Base-by-base conservation (phyloP, 2,329 filamentous ascomycete genomes). In the Moelleriella libera region DNA sequence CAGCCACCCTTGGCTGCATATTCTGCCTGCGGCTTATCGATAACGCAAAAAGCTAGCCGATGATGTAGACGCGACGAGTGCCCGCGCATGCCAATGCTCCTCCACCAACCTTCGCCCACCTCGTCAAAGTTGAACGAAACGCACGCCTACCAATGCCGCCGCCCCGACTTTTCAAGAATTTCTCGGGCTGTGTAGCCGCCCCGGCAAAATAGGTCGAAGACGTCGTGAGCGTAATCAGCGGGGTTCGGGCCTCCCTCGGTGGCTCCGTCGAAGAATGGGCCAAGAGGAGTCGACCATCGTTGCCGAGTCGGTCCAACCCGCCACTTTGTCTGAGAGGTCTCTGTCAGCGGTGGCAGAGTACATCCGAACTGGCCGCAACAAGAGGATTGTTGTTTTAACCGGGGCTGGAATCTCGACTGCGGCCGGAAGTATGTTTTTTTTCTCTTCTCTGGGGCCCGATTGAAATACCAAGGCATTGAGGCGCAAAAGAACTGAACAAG, bases 371-470 rank as follows among this genome's bases (percentile, higher is more conserved):
- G 84, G 82, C 43, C 64, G 74, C 45, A 80, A 75, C 34, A 75
- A 75, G 57, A 75, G 75, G 45, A 84, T 98, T 49, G 87, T 94
- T 29, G 84, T 96, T 52, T 80, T 97, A 78, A 88, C 85, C 2
- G 90, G 90, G 49, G 89, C 90, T 10, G 90, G 90, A 44, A 94
- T 96, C 55, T 87, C 82, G 31, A 90, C 85, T 0, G 75, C 78
- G 8, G 79, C 79, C 48, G 80, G 80, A 49, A 82, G 75, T 78
- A 63, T 5, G 55, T 51, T 14, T 5, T 41, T 41, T 6, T 41
- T 41, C 14, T 45, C 14, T 5, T 39, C 32, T 32, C 28, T 21
- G 10, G 30, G 29, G 34, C 34, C 34, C 34, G 34, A 37, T 37
- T 21, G 21, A 21, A 21, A 21, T 21, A 21, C 21, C 21, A 21